Conservation (phyloP, 2,329 filamentous ascomycete species). For the Microcyclospora pomicola region DNA sequence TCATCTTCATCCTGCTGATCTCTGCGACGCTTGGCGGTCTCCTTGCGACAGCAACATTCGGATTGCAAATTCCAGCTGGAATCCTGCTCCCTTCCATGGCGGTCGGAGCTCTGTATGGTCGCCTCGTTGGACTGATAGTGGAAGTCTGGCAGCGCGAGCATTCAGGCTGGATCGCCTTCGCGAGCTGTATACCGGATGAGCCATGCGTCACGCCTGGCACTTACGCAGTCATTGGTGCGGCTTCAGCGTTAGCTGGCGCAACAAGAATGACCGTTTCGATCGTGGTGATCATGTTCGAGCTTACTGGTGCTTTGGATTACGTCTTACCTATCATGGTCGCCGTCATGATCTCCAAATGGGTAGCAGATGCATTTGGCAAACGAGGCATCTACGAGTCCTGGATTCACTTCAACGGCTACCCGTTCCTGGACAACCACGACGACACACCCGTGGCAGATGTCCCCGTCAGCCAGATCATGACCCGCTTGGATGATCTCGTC, state of each 20-base stretch:
- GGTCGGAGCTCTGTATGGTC: conserved; percentile 79
- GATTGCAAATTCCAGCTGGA: conserved; percentile 83
- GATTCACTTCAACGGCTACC: conserved; percentile 94
- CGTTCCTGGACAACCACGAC: conserved; percentile 85
- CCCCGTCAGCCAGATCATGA: conserved; percentile 81
- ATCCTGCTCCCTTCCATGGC: conserved; percentile 95
- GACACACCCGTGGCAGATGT: conserved; percentile 66
- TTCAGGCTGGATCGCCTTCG: conserved; percentile 64
- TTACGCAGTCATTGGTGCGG: conserved; percentile 91
- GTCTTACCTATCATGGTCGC: conserved; percentile 98
- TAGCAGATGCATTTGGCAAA: conserved; percentile 85
- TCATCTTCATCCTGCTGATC: conserved; percentile 68
- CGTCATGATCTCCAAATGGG: conserved; percentile 97
- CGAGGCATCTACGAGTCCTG: conserved; percentile 94
- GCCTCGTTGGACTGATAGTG: conserved; percentile 77
- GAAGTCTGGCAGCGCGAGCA: conserved; percentile 74
- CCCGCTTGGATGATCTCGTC: conserved; percentile 75
- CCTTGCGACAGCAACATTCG: conserved; percentile 78
- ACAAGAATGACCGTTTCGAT: conserved; percentile 97
- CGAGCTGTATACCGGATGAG: conserved; percentile 63
- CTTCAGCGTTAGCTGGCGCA: conserved; percentile 82
- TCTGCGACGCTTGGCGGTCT: conserved; percentile 75
- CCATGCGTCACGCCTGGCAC: conserved; percentile 87
- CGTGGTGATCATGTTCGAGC: conserved; percentile 98
- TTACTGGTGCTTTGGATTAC: conserved; percentile 89